These are phyloP conservation scores for Arthrobotrys entomopaga DNA, from an alignment of 2,329 filamentous ascomycete genomes.

Conservation along the genomic window DNA sequence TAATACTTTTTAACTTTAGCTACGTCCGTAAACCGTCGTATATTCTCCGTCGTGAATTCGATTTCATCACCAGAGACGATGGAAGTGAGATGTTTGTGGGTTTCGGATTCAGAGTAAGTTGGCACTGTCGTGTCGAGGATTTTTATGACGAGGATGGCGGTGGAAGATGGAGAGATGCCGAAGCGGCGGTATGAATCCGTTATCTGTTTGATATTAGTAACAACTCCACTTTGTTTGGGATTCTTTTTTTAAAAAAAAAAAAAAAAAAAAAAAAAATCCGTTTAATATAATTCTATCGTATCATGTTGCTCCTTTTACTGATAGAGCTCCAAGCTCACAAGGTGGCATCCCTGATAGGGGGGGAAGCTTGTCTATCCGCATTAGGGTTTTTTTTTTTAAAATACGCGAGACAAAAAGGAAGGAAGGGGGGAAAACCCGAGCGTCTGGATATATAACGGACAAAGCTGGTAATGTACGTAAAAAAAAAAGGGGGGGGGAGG, in stretches of 20 bases:
- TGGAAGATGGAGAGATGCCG: constrained; percentile 78
- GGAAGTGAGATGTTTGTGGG: constrained; percentile 59
- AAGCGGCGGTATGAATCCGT: constrained; percentile 89
- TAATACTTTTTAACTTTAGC: constrained; percentile 83
- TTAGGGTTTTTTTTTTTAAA: no score
- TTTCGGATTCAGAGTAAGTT: constrained; percentile 59
- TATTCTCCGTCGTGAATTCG: constrained; percentile 72
- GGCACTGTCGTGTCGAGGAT: constrained; percentile 68
- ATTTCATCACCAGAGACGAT: constrained; percentile 72
- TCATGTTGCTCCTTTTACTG: no score
- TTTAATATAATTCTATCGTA: no score
- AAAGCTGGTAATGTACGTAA: constrained; percentile 7
- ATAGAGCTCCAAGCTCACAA: no score
- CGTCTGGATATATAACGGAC: constrained; percentile 2
- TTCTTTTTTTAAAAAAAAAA: no score
- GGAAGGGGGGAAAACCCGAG: not conserved
- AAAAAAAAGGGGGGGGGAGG: constrained; percentile 5
- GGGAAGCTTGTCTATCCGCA: no score
- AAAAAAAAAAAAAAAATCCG: no score
- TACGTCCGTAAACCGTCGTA: constrained; percentile 72
- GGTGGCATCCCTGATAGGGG: no score
- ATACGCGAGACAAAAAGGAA: not conserved
- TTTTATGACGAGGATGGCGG: constrained; percentile 81
- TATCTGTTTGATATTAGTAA: no score
- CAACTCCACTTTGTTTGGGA: no score